Conservation (phyloP, 768 basidiomycete genomes). For the Leucocoprinus leucothites region DNA sequence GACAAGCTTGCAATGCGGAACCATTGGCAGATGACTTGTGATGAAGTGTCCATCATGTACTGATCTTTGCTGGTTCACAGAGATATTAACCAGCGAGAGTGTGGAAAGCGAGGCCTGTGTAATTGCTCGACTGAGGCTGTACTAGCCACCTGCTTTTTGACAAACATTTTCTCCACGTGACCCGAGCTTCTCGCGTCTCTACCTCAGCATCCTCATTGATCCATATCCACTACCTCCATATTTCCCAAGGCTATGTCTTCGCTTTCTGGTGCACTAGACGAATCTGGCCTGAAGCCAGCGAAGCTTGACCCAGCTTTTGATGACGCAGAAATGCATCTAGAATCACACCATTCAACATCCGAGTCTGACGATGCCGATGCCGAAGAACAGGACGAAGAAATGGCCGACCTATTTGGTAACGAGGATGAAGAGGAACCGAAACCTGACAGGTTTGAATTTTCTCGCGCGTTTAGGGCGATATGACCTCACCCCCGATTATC, state of each 20-base stretch:
- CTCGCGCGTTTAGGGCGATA: conserved; percentile 11
- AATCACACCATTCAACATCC: conserved; percentile 20
- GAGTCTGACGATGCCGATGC: conserved; percentile 26
- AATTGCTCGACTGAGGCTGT: background rate
- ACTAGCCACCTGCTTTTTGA: background rate
- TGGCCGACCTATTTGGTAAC: conserved; percentile 81
- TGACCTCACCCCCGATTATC: conserved; percentile 12
- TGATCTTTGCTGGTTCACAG: conserved; percentile 3
- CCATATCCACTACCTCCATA: conserved; percentile 3
- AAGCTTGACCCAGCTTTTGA: conserved; percentile 18
- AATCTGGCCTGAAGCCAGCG: conserved; percentile 19
- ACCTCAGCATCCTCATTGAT: conserved; percentile 1
- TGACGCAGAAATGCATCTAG: conserved; percentile 42
- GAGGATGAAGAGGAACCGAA: conserved; percentile 53
- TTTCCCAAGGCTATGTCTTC: conserved; percentile 45
- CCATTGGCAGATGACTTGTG: conserved; percentile 11
- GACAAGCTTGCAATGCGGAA: background rate
- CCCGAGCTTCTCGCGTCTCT: background rate
- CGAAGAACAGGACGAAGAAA: conserved; percentile 47
- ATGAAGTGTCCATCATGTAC: conserved; percentile 1
- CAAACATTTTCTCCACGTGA: conserved; percentile 2
- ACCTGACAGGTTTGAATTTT: conserved; percentile 43
- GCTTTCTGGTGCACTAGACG: conserved; percentile 54
- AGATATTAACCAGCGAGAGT: conserved; percentile 9
- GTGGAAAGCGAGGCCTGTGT: background rate